Evolutionary conservation across 2,329 filamentous ascomycete genomes (phyloP).

Genomic region (Phialemoniopsis sp.): DNA sequence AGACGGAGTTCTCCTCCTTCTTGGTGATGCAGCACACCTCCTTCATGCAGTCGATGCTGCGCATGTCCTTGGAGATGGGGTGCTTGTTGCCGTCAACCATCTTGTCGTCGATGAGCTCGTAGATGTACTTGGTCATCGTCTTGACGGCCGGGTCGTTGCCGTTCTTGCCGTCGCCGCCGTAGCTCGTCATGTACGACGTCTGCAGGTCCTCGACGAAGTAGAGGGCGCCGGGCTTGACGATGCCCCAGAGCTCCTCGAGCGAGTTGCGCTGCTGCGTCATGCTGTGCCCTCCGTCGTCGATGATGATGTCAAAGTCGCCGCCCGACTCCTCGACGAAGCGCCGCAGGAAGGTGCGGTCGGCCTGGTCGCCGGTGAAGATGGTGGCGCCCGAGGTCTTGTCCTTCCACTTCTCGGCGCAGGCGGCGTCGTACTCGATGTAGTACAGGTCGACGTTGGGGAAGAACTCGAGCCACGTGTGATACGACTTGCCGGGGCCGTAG

Average conservation of each 20-base stretch:
- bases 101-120: conserved; percentile 18
- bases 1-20: conserved; percentile 7
- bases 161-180: conserved; percentile 15
- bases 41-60: conserved; percentile 21
- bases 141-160: conserved; percentile 13
- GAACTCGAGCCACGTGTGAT: conserved; percentile 34
- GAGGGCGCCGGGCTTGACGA: conserved; percentile 26
- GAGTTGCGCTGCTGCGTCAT: conserved; percentile 31
- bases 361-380: conserved; percentile 34
- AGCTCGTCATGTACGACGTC: conserved; percentile 18
- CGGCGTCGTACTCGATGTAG: conserved; percentile 32
- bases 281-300: conserved; percentile 32
- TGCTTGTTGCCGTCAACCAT: conserved; percentile 13
- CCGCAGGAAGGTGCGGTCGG: conserved; percentile 27
- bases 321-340: conserved; percentile 24
- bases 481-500: conserved; percentile 30
- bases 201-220: conserved; percentile 29
- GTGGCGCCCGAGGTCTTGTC: conserved; percentile 25
- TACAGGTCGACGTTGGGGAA: conserved; percentile 32
- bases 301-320: conserved; percentile 31
- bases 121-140: conserved; percentile 20
- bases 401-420: conserved; percentile 28
- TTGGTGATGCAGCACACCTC: conserved; percentile 22
- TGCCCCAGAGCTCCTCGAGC: conserved; percentile 27
- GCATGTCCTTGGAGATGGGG: conserved; percentile 15